Evolutionary conservation across 345 rosid genomes (phyloP), one percentile per base, ranked within the genome.

Genomic region (Aurinia saxatilis): DNA sequence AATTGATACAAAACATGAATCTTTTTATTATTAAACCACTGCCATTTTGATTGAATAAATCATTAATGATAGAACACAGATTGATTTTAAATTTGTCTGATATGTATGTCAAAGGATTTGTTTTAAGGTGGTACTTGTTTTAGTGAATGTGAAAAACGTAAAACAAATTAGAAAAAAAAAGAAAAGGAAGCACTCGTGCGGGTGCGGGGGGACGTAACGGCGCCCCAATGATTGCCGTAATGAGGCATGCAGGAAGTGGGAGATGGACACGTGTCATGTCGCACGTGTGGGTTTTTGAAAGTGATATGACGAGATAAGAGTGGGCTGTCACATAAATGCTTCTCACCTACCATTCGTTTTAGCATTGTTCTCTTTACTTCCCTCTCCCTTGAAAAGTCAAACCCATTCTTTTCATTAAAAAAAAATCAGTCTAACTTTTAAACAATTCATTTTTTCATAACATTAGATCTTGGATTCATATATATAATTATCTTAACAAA

Each of bases 161-260:
- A 38, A 8, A 35, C 8, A 0, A 2, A 37, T 23, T 3, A 33
- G 19, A n/a, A 15, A 27, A 46, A 46, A 2, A 13, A 42, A 10
- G 5, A 4, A 3, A 36, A 23, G 29, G 52, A 70, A 40, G 69
- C 74, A 70, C 46, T 56, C 75, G 70, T 70, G 75, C 75, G 75
- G 75, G 75, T 56, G 65, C 52, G 65, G 46, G 23, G 30, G 69
- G 39, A 48, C 60, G 75, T 70, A 63, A 70, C 75, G 68, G 75
- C 65, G 64, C 34, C 73, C 64, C 65, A 70, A 70, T 70, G 75
- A 70, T 70, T 63, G 75, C 58, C 65, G 75, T 21, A 27, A 70
- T 48, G 75, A 37, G 57, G 63, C 74, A 70, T 47, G 74, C 52
- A 70, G 2, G 36, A 37, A 3, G 47, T 61, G 50, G 67, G 67